Conservation (phyloP, 139 green algal genomes). For the Eudorina sp. region DNA sequence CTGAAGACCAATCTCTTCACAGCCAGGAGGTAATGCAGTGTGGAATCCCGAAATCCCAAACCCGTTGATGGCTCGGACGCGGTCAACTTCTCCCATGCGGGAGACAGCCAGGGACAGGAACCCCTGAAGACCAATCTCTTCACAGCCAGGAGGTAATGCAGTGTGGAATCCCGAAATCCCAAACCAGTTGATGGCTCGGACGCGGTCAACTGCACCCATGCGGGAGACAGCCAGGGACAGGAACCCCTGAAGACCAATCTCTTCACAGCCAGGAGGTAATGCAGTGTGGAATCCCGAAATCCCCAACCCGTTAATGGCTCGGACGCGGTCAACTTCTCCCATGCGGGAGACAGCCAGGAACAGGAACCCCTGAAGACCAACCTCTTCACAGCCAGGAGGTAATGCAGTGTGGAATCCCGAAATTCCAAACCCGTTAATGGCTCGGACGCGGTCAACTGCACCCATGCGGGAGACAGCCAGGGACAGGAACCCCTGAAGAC, state of each 20-base stretch:
- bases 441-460: background rate
- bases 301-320: too few relatives aligned
- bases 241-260: background rate
- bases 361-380: background rate
- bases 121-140: background rate
- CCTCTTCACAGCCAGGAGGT: background rate
- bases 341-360: background rate
- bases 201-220: background rate
- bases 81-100: background rate
- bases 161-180: too few relatives aligned
- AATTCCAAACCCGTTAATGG: background rate
- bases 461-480: background rate
- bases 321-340: background rate
- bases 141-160: background rate
- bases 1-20: too few relatives aligned
- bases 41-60: too few relatives aligned
- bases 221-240: background rate
- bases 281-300: too few relatives aligned
- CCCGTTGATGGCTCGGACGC: too few relatives aligned
- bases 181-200: conserved; percentile 28
- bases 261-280: background rate
- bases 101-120: background rate
- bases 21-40: too few relatives aligned
- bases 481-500: conserved; percentile 10
- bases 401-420: background rate